phyloP scores from a whole-genome alignment of 148 eudicot genomes.

The Rhododendron ovatum region DNA sequence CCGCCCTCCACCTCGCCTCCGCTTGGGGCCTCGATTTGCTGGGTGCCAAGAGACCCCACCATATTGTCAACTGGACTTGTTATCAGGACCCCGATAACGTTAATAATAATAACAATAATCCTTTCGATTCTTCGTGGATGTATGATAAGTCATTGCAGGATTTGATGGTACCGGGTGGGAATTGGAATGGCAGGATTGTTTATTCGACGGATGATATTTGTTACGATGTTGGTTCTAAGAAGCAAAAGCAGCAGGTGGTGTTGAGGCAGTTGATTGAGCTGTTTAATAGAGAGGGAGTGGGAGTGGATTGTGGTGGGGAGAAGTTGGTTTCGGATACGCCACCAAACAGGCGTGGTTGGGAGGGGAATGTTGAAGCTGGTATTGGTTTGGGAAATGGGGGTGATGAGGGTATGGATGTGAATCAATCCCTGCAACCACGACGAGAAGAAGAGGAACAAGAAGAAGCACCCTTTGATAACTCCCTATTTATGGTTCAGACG shows the following conservation, averaged over 20 bases:
- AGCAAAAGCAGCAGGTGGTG: constrained; percentile 37
- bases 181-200: neutral
- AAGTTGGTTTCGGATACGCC: constrained; percentile 16
- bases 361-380: constrained; percentile 1
- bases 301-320: neutral
- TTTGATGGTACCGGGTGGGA: constrained; percentile 9
- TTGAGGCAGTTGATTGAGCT: constrained; percentile 54
- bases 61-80: neutral
- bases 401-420: constrained; percentile 6
- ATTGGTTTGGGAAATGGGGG: neutral
- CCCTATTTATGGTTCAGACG: neutral
- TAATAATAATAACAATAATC: neutral
- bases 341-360: constrained; percentile 10
- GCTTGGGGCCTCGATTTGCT: constrained; percentile 45
- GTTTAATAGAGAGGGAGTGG: constrained; percentile 1
- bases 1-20: constrained; percentile 42
- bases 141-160: constrained; percentile 3
- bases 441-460: neutral
- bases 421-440: neutral
- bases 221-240: constrained; percentile 6
- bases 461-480: neutral
- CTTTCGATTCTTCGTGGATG: neutral
- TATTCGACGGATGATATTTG: constrained; percentile 30
- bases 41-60: neutral
- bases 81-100: neutral